phyloP scores from a whole-genome alignment of 2,329 filamentous ascomycete species.

The Beauveria sp. region DNA sequence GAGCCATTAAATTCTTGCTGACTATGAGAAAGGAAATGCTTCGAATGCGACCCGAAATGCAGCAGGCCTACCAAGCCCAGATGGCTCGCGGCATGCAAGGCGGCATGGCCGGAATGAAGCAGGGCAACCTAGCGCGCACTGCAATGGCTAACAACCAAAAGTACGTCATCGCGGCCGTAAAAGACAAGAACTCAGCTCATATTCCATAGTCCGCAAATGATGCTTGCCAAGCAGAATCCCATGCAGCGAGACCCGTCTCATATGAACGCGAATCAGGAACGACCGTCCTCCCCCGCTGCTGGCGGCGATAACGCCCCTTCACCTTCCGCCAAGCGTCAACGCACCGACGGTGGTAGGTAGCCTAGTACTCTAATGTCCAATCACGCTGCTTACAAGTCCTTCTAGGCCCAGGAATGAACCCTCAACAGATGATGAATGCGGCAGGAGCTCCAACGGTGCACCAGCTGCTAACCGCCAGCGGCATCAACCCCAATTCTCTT shows the following conservation, averaged over 20 bases:
- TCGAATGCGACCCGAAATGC: constrained; percentile 59
- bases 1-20: constrained; percentile 54
- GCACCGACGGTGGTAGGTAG: constrained; percentile 53
- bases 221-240: constrained; percentile 66
- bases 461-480: constrained; percentile 58
- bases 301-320: constrained; percentile 74
- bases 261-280: constrained; percentile 75
- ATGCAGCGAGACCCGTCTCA: constrained; percentile 85
- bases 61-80: constrained; percentile 47
- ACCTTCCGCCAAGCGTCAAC: constrained; percentile 73
- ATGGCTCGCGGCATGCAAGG: constrained; percentile 64
- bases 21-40: constrained; percentile 71
- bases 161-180: constrained; percentile 36
- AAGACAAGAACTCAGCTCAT: neutral
- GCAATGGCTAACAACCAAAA: constrained; percentile 74
- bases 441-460: constrained; percentile 44
- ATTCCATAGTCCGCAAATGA: constrained; percentile 55
- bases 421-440: constrained; percentile 55
- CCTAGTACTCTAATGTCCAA: neutral
- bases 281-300: constrained; percentile 73
- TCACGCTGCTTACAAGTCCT: neutral
- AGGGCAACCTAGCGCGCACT: constrained; percentile 58
- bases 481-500: constrained; percentile 68
- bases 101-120: constrained; percentile 50
- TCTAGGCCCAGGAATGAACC: constrained; percentile 50